Base-by-base conservation (phyloP, 306 rosid species). In the Myrica gale region DNA sequence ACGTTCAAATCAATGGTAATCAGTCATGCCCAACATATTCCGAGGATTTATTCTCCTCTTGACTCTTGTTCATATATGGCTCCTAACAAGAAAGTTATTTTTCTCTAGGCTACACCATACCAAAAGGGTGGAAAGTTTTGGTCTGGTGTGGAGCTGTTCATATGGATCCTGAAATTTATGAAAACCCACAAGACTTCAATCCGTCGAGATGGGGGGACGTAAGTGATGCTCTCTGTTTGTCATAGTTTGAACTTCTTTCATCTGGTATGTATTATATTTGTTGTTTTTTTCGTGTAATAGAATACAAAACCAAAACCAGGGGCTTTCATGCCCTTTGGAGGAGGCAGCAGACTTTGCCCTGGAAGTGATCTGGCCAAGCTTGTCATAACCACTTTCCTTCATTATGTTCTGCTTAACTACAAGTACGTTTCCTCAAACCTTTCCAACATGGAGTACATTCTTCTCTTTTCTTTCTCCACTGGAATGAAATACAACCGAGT, bases 161-260 rank as follows among this genome's bases (percentile, higher is more conserved):
- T 76, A 71, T 83, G 81, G 82, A 83, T 12, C 76, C 84, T 4
- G 63, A 72, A 20, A 46, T 32, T 65, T 80, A 72, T 9, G 62
- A 57, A 6, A 76, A 83, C 52, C 86, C 87, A 44, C 58, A 20
- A 16, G 43, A 72, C 48, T 83, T 83, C 42, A 8, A 83, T 54
- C 87, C 87, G 4, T 72, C 78, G 0, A 83, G 87, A 83, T 83
- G 81, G 81, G 78, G 81, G 81, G 78, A 83, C 7, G 87, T 76
- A 76, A 75, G 83, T 26, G 32, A 26, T 26, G 1, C 32, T 26
- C 32, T 26, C 21, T 1, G 0, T 12, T 70, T 47, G 6, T 48
- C 2, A 26, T 26, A 0, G 0, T 48, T 0, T 26, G 32, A 1
- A 26, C 12, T 21, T 21, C 19, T 0, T 26, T 13, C 1, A 0